These are phyloP conservation scores for Neoarthrinium moseri DNA, from an alignment of 2,329 filamentous ascomycete species.

Conservation along the genomic window DNA sequence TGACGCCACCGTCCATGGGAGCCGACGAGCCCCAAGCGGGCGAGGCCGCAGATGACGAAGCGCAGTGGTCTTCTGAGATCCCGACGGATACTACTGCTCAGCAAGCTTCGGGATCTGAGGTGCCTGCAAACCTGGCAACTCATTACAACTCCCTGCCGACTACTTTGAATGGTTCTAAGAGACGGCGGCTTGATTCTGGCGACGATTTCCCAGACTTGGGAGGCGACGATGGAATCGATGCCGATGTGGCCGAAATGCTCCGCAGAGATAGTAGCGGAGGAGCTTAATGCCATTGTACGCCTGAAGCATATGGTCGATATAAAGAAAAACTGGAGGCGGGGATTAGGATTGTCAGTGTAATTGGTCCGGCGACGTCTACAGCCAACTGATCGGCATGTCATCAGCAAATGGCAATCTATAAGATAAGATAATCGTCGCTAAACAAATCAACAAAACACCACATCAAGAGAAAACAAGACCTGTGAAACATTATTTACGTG, in stretches of 20 bases:
- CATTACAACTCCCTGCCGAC: constrained; percentile 50
- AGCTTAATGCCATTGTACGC: background rate
- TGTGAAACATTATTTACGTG: too few relatives aligned
- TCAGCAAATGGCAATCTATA: too few relatives aligned
- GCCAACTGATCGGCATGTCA: too few relatives aligned
- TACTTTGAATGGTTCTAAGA: constrained; percentile 53
- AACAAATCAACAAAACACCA: too few relatives aligned
- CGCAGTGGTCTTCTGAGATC: constrained; percentile 19
- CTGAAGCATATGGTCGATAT: background rate
- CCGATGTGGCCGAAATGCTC: constrained; percentile 56
- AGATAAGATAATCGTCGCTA: too few relatives aligned
- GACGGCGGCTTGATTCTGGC: constrained; percentile 51
- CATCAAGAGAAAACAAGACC: too few relatives aligned
- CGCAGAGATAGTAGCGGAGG: constrained; percentile 35
- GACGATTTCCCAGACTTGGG: constrained; percentile 55
- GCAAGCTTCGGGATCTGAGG: constrained; percentile 35
- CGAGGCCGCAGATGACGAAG: constrained; percentile 17
- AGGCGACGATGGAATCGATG: constrained; percentile 54
- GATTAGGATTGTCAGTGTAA: background rate
- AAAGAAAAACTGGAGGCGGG: background rate
- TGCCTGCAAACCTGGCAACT: constrained; percentile 37
- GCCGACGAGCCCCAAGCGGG: constrained; percentile 15
- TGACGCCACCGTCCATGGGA: constrained; percentile 73
- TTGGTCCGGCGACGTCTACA: background rate
- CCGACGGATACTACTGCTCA: constrained; percentile 21